Conservation (phyloP, 805 yeast genomes). For the Yarrowia osloensis region DNA sequence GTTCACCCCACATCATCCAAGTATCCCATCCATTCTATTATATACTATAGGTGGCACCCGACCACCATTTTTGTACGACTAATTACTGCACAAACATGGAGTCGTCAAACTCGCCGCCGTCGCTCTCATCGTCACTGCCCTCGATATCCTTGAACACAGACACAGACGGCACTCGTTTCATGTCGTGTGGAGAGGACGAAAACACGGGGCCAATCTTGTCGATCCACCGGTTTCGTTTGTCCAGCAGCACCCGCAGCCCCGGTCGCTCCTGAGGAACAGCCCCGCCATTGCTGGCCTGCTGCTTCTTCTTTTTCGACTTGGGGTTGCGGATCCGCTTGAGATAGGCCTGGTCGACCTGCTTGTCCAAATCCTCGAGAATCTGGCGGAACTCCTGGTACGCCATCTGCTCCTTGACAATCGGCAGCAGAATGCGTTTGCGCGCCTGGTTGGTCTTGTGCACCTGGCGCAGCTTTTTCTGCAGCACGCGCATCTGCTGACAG, state of each 20-base stretch:
- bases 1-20: background rate
- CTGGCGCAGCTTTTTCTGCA: conserved; percentile 67
- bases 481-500: conserved; percentile 72
- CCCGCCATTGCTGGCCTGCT: conserved; percentile 34
- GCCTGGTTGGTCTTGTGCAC: conserved; percentile 65
- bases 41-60: background rate
- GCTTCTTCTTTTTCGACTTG: conserved; percentile 60
- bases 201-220: conserved; percentile 86
- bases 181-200: conserved; percentile 57
- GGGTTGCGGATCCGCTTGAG: conserved; percentile 77
- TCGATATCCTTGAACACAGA: conserved; percentile 56
- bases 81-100: conserved; percentile 20
- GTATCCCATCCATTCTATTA: conserved; percentile 1
- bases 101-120: conserved; percentile 41
- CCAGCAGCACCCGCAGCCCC: conserved; percentile 75
- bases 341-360: conserved; percentile 95
- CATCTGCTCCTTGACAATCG: conserved; percentile 79
- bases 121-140: conserved; percentile 48
- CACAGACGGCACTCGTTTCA: conserved; percentile 73
- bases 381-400: conserved; percentile 94
- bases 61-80: background rate
- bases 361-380: conserved; percentile 89
- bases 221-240: conserved; percentile 88
- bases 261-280: conserved; percentile 45
- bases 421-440: conserved; percentile 65